These are phyloP conservation scores for Colletotrichum sidae DNA, from an alignment of 2,329 filamentous ascomycete genomes.

Conservation along the genomic window DNA sequence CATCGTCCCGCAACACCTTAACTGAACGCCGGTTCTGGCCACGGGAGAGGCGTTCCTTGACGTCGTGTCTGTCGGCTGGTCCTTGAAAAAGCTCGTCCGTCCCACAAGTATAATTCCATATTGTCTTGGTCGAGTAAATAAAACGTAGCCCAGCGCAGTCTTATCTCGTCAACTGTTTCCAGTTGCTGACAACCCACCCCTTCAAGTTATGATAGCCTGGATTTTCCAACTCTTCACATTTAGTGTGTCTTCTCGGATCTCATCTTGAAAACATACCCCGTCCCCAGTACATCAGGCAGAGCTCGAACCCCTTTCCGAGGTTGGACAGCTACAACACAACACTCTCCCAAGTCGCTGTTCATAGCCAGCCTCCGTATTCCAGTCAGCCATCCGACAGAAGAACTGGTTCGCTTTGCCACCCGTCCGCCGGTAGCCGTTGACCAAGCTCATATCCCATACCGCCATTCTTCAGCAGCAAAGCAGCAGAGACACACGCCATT, in stretches of 20 bases:
- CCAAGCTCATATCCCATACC: slow-evolving; percentile 23
- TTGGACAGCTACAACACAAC: no score
- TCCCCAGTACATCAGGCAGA: neutral
- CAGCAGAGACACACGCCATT: slow-evolving; percentile 12
- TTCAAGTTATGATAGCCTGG: neutral
- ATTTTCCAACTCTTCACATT: slow-evolving; percentile 13
- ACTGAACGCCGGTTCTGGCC: neutral
- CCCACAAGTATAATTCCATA: slow-evolving; percentile 9
- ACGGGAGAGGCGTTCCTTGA: neutral
- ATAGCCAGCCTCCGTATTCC: slow-evolving; percentile 6
- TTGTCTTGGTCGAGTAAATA: slow-evolving; percentile 22
- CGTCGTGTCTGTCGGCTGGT: neutral
- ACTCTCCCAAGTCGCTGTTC: neutral
- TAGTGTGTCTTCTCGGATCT: slow-evolving; percentile 9
- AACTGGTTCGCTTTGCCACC: slow-evolving; percentile 36
- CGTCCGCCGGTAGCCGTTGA: slow-evolving; percentile 31
- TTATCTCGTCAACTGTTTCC: slow-evolving; percentile 3
- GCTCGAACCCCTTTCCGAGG: slow-evolving; percentile 27
- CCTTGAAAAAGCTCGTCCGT: slow-evolving; percentile 23
- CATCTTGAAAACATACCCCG: neutral
- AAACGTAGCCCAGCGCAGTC: slow-evolving; percentile 6
- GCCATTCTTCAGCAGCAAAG: slow-evolving; percentile 22
- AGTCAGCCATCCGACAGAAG: slow-evolving; percentile 6
- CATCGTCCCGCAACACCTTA: slow-evolving; percentile 22
- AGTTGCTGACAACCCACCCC: neutral